A percentile compares a stretch with the other conserved stretches of the same genome.
Evolutionary conservation across 148 eudicot genomes (phyloP).

Genomic region (Rhododendron williamsianum): DNA sequence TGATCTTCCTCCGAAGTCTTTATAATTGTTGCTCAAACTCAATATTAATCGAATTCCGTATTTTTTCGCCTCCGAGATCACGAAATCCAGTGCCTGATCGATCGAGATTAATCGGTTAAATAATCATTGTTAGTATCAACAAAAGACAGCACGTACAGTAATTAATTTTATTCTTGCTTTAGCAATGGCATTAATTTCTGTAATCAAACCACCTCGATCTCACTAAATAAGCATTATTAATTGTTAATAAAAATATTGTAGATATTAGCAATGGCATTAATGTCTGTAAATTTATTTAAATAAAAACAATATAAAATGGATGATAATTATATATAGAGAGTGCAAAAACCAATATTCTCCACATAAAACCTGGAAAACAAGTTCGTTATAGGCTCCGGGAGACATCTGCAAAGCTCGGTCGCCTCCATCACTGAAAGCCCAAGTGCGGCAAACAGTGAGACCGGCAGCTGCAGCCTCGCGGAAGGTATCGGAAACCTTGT

Average conservation of each 20-base stretch:
- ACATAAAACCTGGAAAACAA: constrained; percentile 14
- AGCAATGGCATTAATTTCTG: neutral
- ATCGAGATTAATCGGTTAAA: neutral
- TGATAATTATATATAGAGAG: neutral
- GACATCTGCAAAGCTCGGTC: constrained; percentile 17
- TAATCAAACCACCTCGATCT: too few relatives aligned
- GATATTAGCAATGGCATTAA: neutral
- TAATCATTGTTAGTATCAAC: neutral
- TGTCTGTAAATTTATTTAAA: neutral
- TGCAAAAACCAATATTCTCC: neutral
- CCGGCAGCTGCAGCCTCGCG: constrained; percentile 14
- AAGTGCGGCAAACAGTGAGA: constrained; percentile 21
- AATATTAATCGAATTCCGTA: constrained; percentile 22
- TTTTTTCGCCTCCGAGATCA: constrained; percentile 24
- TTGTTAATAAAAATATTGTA: too few relatives aligned
- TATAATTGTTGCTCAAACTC: constrained; percentile 24
- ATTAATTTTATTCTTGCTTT: neutral
- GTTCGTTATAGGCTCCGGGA: constrained; percentile 19
- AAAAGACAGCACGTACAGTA: neutral
- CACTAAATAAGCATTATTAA: too few relatives aligned
- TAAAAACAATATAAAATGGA: neutral
- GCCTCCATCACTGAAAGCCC: constrained; percentile 28
- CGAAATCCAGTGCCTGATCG: constrained; percentile 5
- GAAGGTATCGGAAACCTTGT: constrained; percentile 15
- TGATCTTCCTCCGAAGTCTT: constrained; percentile 19